Evolutionary conservation across 345 rosid species (phyloP), one percentile per base, ranked within the genome.

Genomic region (Pseudoturritis turrita): DNA sequence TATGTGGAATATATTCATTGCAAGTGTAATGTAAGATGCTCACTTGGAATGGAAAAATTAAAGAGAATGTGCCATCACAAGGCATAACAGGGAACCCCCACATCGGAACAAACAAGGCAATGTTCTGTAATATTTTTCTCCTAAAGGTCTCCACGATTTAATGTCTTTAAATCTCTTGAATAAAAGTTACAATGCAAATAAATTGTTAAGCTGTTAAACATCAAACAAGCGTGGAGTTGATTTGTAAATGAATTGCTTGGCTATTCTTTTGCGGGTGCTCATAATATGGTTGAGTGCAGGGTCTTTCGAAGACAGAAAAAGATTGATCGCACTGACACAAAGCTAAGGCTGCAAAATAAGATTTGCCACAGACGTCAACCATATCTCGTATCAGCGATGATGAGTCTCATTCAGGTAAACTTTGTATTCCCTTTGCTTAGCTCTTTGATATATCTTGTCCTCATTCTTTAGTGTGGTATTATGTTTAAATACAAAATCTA

Each of bases 1-100:
- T 31, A n/a, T n/a, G 37, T n/a, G 62, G n/a, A 4, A 29, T 47
- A 28, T 22, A 41, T 31, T 35, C 55, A 62, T 43, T 55, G 18
- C 17, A 10, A 73, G 41, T 18, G 18, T 1, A 56, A 14, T 31
- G 29, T 23, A 71, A 71, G 41, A 57, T 62, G 65, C 49, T 68
- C 45, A 96, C 99, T 96, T 92, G 98, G 82, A 96, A 96, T 71
- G 92, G 87, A 68, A 92, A 96, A 69, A 92, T 96, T 75, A 96
- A 91, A 63, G 94, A 87, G 29, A 98, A 87, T 61, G 96, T 96
- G 70, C 92, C 95, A 26, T 78, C 70, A 75, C 99, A 96, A 79
- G 33, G 92, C 96, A 52, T 81, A 67, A 80, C 99, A 96, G 12
- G 98, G 92, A 51, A 86, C 68, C 78, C 99, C 98, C 11, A 88